Percentiles rank a stretch among this genome's conserved stretches.
Conservation (phyloP, 2,329 filamentous ascomycete species). For the Aspergillus piperis region DNA sequence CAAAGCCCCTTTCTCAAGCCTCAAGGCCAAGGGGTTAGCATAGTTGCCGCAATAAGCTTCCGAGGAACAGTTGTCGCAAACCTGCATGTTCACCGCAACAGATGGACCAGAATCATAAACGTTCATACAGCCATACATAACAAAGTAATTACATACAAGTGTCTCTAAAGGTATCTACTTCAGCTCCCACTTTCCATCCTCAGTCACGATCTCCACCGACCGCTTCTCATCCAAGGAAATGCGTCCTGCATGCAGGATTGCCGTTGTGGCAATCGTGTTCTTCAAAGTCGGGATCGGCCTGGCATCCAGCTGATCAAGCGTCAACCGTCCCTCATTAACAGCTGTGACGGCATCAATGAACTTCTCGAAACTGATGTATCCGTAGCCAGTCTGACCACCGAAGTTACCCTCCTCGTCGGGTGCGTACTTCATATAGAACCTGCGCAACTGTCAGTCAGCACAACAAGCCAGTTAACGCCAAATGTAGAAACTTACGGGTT, state of each 20-base stretch:
- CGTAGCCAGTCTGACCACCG: conserved; percentile 85
- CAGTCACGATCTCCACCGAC: conserved; percentile 67
- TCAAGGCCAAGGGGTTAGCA: neutral
- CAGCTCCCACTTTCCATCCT: conserved; percentile 62
- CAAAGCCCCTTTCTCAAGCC: neutral
- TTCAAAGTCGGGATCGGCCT: conserved; percentile 80
- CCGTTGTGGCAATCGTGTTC: conserved; percentile 89
- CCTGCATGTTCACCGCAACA: neutral
- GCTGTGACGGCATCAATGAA: conserved; percentile 84
- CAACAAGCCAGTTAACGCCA: neutral
- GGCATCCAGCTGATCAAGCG: conserved; percentile 73
- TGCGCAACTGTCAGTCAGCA: conserved; percentile 21
- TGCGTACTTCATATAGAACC: conserved; percentile 90
- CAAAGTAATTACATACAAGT: neutral
- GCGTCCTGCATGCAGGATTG: conserved; percentile 84
- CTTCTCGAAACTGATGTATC: conserved; percentile 93
- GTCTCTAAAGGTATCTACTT: conserved; percentile 40
- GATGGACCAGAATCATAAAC: neutral
- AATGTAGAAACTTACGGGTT: conserved; percentile 64
- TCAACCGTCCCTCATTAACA: conserved; percentile 72
- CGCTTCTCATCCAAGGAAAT: conserved; percentile 80
- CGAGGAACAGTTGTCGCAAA: neutral
- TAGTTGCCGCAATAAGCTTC: neutral
- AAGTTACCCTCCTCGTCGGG: conserved; percentile 96
- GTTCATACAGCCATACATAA: neutral